Conservation (phyloP, 2,329 filamentous ascomycete genomes). For the Aspergillus fischeri region DNA sequence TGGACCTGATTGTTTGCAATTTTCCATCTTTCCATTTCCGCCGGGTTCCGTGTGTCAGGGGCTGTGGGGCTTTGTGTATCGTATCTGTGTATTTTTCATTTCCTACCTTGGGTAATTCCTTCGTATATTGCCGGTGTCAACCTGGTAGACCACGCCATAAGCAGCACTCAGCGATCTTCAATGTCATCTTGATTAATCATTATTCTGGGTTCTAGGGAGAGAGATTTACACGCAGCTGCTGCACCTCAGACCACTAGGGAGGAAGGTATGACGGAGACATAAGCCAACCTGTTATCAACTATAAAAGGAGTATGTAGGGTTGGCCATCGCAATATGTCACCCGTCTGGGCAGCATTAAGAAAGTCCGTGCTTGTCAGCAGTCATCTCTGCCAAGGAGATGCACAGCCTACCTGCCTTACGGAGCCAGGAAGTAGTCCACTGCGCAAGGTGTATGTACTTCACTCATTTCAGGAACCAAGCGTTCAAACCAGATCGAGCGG, state of each 20-base stretch:
- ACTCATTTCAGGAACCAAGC: neutral
- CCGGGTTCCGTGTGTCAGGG: neutral
- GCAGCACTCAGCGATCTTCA: neutral
- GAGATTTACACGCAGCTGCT: neutral
- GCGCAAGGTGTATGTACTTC: too few species aligned
- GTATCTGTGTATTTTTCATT: neutral
- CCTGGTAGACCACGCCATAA: neutral
- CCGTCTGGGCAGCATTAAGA: neutral
- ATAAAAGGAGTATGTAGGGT: neutral
- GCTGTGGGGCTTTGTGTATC: neutral
- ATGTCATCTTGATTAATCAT: neutral
- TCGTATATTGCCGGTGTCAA: neutral
- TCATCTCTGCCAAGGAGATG: neutral
- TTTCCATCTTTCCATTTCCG: neutral
- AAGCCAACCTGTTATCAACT: too few species aligned
- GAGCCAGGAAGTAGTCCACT: neutral
- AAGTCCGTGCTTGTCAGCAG: neutral
- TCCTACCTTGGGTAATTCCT: neutral
- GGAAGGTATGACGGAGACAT: neutral
- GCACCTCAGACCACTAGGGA: neutral
- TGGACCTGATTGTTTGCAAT: neutral
- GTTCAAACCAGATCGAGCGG: neutral
- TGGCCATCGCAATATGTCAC: neutral
- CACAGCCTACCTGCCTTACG: neutral
- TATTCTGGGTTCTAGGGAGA: neutral